Percentiles rank a stretch among this genome's conserved stretches.
Evolutionary conservation across 2,329 filamentous ascomycete genomes (phyloP).

Genomic region (Emmonsiellopsis sp.): DNA sequence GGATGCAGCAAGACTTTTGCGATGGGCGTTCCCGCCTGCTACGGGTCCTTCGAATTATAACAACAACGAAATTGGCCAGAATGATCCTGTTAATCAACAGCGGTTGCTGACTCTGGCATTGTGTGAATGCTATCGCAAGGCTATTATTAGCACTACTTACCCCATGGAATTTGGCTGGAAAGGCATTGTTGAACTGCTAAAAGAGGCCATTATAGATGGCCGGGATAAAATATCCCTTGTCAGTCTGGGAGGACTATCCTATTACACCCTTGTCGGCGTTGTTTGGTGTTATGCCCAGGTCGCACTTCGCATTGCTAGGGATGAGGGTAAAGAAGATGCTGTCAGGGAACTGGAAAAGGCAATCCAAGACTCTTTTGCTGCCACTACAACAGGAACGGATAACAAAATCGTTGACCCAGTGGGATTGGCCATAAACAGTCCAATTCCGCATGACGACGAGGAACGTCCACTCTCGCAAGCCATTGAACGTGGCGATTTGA

Average conservation of each 20-base stretch:
- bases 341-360: neutral
- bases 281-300: constrained; percentile 3
- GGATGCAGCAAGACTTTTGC: constrained; percentile 4
- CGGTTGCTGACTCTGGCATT: constrained; percentile 1
- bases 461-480: constrained; percentile 1
- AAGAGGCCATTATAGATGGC: neutral
- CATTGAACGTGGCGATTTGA: constrained; percentile 1
- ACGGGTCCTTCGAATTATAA: neutral
- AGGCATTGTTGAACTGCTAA: constrained; percentile 2
- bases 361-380: neutral
- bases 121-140: constrained; percentile 8
- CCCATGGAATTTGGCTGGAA: constrained; percentile 1
- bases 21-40: constrained; percentile 2
- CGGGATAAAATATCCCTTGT: neutral
- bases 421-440: neutral
- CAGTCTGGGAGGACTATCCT: neutral
- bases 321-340: neutral
- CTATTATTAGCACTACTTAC: neutral
- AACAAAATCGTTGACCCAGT: neutral
- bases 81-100: neutral
- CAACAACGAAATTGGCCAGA: neutral
- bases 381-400: neutral
- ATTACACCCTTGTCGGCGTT: neutral
- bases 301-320: neutral
- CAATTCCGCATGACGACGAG: neutral